phyloP scores from a whole-genome alignment of 2,329 filamentous ascomycete genomes.

The Ophiostoma fasciatum region DNA sequence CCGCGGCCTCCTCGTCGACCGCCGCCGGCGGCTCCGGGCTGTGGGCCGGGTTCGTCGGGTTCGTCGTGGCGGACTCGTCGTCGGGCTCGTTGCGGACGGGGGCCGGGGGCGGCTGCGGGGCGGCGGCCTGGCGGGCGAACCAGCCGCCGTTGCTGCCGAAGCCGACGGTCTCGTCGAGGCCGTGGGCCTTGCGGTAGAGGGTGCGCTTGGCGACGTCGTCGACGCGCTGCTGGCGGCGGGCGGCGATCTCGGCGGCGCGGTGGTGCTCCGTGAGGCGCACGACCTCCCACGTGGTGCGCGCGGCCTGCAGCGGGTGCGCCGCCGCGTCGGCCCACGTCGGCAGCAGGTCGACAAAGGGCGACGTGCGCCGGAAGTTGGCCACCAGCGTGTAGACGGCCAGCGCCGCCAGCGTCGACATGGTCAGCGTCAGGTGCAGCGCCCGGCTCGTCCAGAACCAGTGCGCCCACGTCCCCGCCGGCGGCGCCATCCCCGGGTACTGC shows the following conservation, averaged over 20 bases:
- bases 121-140: slow-evolving; percentile 9
- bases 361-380: slow-evolving; percentile 64
- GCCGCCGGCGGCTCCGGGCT: neutral
- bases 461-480: slow-evolving; percentile 65
- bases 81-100: slow-evolving; percentile 16
- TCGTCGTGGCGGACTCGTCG: too few species aligned
- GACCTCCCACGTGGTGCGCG: slow-evolving; percentile 53
- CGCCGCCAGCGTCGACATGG: slow-evolving; percentile 43
- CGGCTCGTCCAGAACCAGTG: slow-evolving; percentile 73
- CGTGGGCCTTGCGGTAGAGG: slow-evolving; percentile 76
- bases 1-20: slow-evolving; percentile 29
- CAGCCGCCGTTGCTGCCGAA: slow-evolving; percentile 20
- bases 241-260: slow-evolving; percentile 50
- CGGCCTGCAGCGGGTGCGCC: slow-evolving; percentile 52
- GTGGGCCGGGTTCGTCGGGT: too few species aligned
- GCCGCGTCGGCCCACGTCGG: slow-evolving; percentile 56
- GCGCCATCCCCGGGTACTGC: slow-evolving; percentile 81
- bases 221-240: slow-evolving; percentile 56
- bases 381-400: slow-evolving; percentile 58
- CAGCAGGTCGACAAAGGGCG: slow-evolving; percentile 65
- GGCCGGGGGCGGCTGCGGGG: slow-evolving; percentile 10
- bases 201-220: slow-evolving; percentile 81
- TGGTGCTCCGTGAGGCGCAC: slow-evolving; percentile 64
- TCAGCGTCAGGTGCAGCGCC: slow-evolving; percentile 66
- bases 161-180: slow-evolving; percentile 49